Evolutionary conservation across 805 yeast species (phyloP).

Genomic region (Barnettozyma pratensis): DNA sequence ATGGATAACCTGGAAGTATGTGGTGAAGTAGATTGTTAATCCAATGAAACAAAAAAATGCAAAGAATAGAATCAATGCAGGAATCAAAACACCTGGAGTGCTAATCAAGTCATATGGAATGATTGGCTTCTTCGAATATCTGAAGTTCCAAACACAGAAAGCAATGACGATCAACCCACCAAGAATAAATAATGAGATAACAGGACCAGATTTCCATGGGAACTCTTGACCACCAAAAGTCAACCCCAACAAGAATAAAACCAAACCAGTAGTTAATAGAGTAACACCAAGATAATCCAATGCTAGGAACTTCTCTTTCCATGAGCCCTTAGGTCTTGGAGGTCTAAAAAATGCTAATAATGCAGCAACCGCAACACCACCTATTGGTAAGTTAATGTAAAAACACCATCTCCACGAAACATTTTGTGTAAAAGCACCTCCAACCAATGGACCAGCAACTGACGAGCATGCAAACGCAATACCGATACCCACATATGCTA

Average conservation of each 20-base stretch:
- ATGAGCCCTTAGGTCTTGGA: slow-evolving; percentile 37
- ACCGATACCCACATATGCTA: slow-evolving; percentile 20
- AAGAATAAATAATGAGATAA: slow-evolving; percentile 42
- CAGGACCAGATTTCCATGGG: slow-evolving; percentile 53
- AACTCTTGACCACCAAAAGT: slow-evolving; percentile 50
- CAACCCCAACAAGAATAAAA: slow-evolving; percentile 42
- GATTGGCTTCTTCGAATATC: slow-evolving; percentile 40
- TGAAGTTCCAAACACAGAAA: slow-evolving; percentile 37
- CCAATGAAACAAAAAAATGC: slow-evolving; percentile 38
- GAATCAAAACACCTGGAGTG: slow-evolving; percentile 30
- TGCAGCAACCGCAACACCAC: slow-evolving; percentile 42
- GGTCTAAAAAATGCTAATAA: slow-evolving; percentile 41
- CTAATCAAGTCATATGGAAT: slow-evolving; percentile 38
- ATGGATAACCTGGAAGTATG: slow-evolving; percentile 47
- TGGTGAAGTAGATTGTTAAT: slow-evolving; percentile 30
- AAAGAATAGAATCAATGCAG: slow-evolving; percentile 26
- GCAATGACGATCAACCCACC: slow-evolving; percentile 35
- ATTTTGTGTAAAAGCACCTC: slow-evolving; percentile 57
- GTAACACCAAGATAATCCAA: slow-evolving; percentile 48
- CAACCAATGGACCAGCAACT: slow-evolving; percentile 58
- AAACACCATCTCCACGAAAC: slow-evolving; percentile 78
- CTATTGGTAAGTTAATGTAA: slow-evolving; percentile 63
- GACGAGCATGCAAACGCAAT: slow-evolving; percentile 42
- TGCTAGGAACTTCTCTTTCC: slow-evolving; percentile 32
- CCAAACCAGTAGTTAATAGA: slow-evolving; percentile 37